Evolutionary conservation across 1,139 yeast species (phyloP).

Genomic region (Geotrichum macrosporum): DNA sequence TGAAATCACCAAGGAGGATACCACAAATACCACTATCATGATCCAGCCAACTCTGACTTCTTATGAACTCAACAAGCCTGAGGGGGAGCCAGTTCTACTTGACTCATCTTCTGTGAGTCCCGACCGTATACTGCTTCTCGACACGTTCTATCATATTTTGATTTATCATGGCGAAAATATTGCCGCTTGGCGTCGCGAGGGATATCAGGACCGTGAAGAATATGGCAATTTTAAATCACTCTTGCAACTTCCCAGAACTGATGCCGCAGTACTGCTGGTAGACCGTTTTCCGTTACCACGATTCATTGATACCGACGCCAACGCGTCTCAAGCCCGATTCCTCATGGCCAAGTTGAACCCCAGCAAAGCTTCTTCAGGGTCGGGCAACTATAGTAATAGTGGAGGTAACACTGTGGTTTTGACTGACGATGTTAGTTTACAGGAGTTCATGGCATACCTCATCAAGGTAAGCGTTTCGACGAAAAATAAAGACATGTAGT

Average conservation of each 20-base stretch:
- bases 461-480: constrained; percentile 50
- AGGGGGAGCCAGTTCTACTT: constrained; percentile 62
- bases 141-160: constrained; percentile 69
- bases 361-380: constrained; percentile 40
- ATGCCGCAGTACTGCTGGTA: constrained; percentile 61
- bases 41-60: constrained; percentile 70
- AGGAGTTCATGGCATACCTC: constrained; percentile 86
- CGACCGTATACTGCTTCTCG: constrained; percentile 57
- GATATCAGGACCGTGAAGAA: constrained; percentile 63
- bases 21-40: constrained; percentile 62
- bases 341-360: constrained; percentile 73
- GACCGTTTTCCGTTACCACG: constrained; percentile 76
- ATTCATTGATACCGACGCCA: constrained; percentile 69
- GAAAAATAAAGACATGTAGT: constrained; percentile 13
- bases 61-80: constrained; percentile 55
- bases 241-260: constrained; percentile 60
- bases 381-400: constrained; percentile 42
- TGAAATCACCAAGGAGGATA: constrained; percentile 63
- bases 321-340: constrained; percentile 75
- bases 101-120: constrained; percentile 66
- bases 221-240: constrained; percentile 59
- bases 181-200: constrained; percentile 66
- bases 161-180: constrained; percentile 65
- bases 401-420: constrained; percentile 73
- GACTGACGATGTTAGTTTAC: constrained; percentile 91